phyloP scores from a whole-genome alignment of 306 rosid genomes.

The Casuarina glauca region DNA sequence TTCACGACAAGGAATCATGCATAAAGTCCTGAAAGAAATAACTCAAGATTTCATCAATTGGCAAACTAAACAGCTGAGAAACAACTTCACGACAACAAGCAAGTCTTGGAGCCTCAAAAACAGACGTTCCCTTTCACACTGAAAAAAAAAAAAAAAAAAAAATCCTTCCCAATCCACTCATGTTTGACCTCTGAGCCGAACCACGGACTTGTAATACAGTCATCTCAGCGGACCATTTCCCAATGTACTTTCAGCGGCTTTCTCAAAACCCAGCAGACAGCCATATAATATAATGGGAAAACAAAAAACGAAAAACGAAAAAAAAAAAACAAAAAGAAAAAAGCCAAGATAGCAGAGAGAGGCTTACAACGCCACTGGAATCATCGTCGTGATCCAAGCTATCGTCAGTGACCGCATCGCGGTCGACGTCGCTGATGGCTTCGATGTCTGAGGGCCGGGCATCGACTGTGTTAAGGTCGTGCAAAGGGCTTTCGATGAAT shows the following conservation, averaged over 20 bases:
- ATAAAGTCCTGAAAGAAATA: conserved; percentile 57
- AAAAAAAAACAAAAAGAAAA: background rate
- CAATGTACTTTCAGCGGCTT: background rate
- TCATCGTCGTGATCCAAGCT: conserved; percentile 54
- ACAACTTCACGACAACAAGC: background rate
- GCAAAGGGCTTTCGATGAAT: conserved; percentile 79
- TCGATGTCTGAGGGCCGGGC: conserved; percentile 54
- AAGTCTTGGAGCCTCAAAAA: background rate
- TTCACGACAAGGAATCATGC: conserved; percentile 42
- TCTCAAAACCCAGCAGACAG: background rate
- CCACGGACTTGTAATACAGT: background rate
- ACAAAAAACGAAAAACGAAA: background rate
- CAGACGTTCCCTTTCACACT: no score
- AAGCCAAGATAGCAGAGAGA: background rate
- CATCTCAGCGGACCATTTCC: background rate
- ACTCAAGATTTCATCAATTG: background rate
- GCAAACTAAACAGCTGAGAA: background rate
- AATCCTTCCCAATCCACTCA: background rate
- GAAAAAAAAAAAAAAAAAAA: background rate
- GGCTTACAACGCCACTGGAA: conserved; percentile 57
- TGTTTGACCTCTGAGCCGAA: background rate
- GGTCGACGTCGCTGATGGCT: conserved; percentile 49
- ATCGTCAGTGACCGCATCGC: conserved; percentile 50
- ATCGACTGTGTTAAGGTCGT: conserved; percentile 78
- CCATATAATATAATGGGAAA: background rate